phyloP scores from a whole-genome alignment of 345 rosid species.

The Sisymbrium altissimum region DNA sequence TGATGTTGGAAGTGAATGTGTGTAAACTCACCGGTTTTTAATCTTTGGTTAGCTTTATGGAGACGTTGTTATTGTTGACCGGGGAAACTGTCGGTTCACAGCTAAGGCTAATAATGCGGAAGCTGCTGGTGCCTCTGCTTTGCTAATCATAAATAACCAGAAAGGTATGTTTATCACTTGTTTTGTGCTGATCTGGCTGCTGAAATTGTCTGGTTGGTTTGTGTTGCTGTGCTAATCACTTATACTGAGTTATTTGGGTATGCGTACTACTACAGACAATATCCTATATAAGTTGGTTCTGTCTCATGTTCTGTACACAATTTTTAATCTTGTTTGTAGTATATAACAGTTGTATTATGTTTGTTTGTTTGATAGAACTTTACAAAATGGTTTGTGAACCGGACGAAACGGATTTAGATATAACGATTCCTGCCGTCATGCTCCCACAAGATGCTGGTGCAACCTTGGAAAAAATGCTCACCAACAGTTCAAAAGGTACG shows the following conservation, averaged over 20 bases:
- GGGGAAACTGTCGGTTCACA: slow-evolving; percentile 90
- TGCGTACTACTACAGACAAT: neutral
- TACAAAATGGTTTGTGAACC: slow-evolving; percentile 99
- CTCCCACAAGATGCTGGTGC: slow-evolving; percentile 97
- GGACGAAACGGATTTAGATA: slow-evolving; percentile 90
- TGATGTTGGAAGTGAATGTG: slow-evolving; percentile 11
- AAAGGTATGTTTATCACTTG: slow-evolving; percentile 47
- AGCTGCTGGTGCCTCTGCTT: slow-evolving; percentile 89
- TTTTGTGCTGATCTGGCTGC: neutral
- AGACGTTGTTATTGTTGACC: slow-evolving; percentile 83
- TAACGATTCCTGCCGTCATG: slow-evolving; percentile 83
- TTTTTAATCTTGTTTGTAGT: neutral
- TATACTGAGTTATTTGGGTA: neutral
- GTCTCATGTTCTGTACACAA: neutral
- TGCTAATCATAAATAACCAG: slow-evolving; percentile 84
- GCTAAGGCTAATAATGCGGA: slow-evolving; percentile 83
- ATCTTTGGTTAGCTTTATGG: slow-evolving; percentile 57
- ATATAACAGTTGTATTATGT: slow-evolving; percentile 1
- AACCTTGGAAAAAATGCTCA: slow-evolving; percentile 63
- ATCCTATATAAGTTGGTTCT: neutral
- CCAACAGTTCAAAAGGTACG: slow-evolving; percentile 62
- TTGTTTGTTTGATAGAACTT: slow-evolving; percentile 52
- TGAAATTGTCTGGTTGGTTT: neutral
- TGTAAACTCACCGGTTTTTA: neutral
- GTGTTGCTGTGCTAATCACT: too few species aligned